Percentiles rank a stretch among this genome's conserved stretches.
phyloP scores from a whole-genome alignment of 1,139 yeast species.

The Candida frijolesensis region DNA sequence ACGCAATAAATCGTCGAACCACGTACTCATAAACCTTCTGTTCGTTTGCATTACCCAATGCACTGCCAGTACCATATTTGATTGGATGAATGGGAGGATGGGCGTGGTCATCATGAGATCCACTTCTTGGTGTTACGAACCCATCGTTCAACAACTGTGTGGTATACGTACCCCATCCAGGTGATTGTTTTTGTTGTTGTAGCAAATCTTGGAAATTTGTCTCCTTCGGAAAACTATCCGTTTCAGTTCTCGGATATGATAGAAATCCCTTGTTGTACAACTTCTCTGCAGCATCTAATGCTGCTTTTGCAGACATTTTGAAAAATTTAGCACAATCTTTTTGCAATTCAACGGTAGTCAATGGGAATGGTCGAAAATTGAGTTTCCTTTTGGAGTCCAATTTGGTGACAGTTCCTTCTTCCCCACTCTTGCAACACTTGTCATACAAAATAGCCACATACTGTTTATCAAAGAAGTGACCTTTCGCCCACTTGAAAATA shows the following conservation, averaged over 20 bases:
- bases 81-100: slow-evolving; percentile 99
- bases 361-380: slow-evolving; percentile 82
- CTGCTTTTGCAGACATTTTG: slow-evolving; percentile 77
- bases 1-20: slow-evolving; percentile 83
- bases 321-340: slow-evolving; percentile 78
- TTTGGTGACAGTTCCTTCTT: slow-evolving; percentile 52
- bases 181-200: slow-evolving; percentile 55
- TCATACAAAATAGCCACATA: slow-evolving; percentile 66
- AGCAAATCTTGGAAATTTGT: slow-evolving; percentile 71
- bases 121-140: slow-evolving; percentile 69
- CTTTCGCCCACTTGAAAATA: slow-evolving; percentile 66
- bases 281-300: slow-evolving; percentile 83
- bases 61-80: slow-evolving; percentile 39
- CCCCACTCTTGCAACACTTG: slow-evolving; percentile 48
- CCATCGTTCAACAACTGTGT: slow-evolving; percentile 28
- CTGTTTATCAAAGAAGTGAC: slow-evolving; percentile 71
- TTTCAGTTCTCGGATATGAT: slow-evolving; percentile 97
- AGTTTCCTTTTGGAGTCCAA: slow-evolving; percentile 66
- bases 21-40: slow-evolving; percentile 84
- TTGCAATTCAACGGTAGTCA: slow-evolving; percentile 95
- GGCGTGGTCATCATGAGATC: slow-evolving; percentile 88
- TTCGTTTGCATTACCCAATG: slow-evolving; percentile 49
- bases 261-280: slow-evolving; percentile 83
- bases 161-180: slow-evolving; percentile 54
- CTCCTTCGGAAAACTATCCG: slow-evolving; percentile 77